A percentile compares a stretch with the other conserved stretches of the same genome.
These are phyloP conservation scores for Rauvolfia tetraphylla DNA, from an alignment of 257 asterid species.

Conservation along the genomic window DNA sequence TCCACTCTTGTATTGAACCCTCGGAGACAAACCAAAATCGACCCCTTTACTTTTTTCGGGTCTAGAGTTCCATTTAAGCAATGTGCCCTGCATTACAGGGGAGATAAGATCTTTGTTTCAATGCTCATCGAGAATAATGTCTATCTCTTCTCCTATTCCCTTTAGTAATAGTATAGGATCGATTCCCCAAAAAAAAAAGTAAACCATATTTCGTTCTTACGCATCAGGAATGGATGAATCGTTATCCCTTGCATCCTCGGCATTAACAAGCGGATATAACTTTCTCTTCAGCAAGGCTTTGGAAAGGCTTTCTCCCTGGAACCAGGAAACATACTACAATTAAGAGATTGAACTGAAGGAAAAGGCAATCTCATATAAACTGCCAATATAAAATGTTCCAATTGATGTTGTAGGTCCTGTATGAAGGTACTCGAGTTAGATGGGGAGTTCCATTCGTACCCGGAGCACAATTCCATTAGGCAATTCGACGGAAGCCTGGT, in stretches of 20 bases:
- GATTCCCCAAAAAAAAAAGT: too few species aligned
- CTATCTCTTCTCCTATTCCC: too few species aligned
- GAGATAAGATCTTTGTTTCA: too few species aligned
- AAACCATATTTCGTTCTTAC: conserved; percentile 21
- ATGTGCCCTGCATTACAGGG: neutral
- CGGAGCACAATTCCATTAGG: conserved; percentile 21
- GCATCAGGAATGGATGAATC: conserved; percentile 35
- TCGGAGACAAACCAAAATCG: conserved; percentile 53
- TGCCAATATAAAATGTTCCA: too few species aligned
- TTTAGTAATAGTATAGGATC: too few species aligned
- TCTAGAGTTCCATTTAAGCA: conserved; percentile 31
- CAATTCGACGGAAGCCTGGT: neutral
- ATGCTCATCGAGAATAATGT: too few species aligned
- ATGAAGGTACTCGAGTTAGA: too few species aligned
- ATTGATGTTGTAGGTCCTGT: too few species aligned
- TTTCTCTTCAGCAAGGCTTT: conserved; percentile 22
- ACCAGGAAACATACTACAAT: too few species aligned
- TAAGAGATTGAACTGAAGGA: too few species aligned
- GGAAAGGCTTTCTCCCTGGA: conserved; percentile 51
- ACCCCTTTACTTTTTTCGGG: conserved; percentile 43
- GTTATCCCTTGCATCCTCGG: conserved; percentile 33
- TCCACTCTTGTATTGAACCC: conserved; percentile 32
- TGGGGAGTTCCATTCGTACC: too few species aligned
- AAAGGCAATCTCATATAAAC: too few species aligned
- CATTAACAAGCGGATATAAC: conserved; percentile 39